phyloP scores from a whole-genome alignment of 495 filamentous ascomycete species.

The Neurospora sp. region DNA sequence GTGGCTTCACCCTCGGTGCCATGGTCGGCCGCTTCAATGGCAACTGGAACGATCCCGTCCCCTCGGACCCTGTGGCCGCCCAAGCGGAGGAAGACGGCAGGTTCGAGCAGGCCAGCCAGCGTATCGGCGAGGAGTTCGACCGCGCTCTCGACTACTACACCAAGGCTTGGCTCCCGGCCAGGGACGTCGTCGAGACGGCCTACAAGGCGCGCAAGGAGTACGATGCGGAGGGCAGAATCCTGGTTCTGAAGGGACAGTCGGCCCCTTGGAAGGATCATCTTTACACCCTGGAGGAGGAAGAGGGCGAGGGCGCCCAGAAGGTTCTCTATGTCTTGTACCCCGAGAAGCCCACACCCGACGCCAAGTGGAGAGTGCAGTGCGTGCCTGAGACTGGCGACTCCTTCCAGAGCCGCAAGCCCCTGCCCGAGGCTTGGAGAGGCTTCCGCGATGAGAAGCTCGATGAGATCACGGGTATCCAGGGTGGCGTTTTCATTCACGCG shows the following conservation, averaged over 20 bases:
- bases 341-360: constrained; percentile 55
- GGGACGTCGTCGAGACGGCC: constrained; percentile 61
- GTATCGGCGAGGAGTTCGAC: constrained; percentile 80
- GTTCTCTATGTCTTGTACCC: constrained; percentile 92
- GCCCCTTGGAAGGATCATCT: constrained; percentile 95
- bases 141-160: constrained; percentile 64
- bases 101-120: constrained; percentile 62
- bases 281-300: constrained; percentile 67
- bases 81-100: constrained; percentile 71
- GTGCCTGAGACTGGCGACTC: constrained; percentile 71
- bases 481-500: constrained; percentile 87
- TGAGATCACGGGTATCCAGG: constrained; percentile 58
- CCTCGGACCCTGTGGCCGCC: constrained; percentile 40
- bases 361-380: constrained; percentile 88
- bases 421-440: constrained; percentile 87
- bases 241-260: constrained; percentile 64
- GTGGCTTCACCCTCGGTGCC: constrained; percentile 71
- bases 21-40: constrained; percentile 78
- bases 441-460: constrained; percentile 77
- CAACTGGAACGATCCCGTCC: constrained; percentile 47
- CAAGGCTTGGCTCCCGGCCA: constrained; percentile 77
- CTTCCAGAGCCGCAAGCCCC: constrained; percentile 79
- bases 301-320: constrained; percentile 34
- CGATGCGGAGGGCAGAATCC: constrained; percentile 65
- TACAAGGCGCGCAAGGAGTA: constrained; percentile 53